phyloP scores from a whole-genome alignment of 1,139 yeast species.

The Debaryomycetaceae sp. region DNA sequence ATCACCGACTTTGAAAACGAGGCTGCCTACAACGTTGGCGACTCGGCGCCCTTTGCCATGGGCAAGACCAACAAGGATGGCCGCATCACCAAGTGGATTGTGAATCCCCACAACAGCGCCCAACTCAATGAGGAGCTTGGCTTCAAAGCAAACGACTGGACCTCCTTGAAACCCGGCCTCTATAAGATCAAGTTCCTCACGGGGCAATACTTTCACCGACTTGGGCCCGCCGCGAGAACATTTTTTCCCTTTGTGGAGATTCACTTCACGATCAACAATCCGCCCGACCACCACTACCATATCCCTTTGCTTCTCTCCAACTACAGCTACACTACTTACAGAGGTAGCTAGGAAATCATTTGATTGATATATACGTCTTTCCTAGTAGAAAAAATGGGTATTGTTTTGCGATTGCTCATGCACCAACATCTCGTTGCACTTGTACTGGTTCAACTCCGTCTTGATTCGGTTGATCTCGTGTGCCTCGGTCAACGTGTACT shows the following conservation, averaged over 20 bases:
- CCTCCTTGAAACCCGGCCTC: constrained; percentile 48
- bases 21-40: constrained; percentile 22
- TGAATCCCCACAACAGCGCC: constrained; percentile 33
- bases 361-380: constrained; percentile 1
- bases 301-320: constrained; percentile 79
- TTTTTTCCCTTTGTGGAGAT: constrained; percentile 87
- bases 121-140: constrained; percentile 26
- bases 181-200: constrained; percentile 77
- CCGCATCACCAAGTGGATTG: constrained; percentile 64
- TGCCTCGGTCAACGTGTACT: constrained; percentile 44
- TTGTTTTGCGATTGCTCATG: constrained; percentile 47
- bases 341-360: constrained; percentile 53
- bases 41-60: constrained; percentile 47
- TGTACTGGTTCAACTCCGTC: constrained; percentile 46
- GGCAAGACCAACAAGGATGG: constrained; percentile 77
- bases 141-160: constrained; percentile 35
- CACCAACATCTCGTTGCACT: constrained; percentile 53
- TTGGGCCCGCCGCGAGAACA: constrained; percentile 30
- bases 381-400: constrained; percentile 49
- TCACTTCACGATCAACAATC: constrained; percentile 56
- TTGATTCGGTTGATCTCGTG: constrained; percentile 43
- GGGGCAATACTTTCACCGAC: constrained; percentile 52
- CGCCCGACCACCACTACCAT: constrained; percentile 79
- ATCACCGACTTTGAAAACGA: constrained; percentile 23
- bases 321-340: constrained; percentile 82